Conservation (phyloP, 192 early-diverging fungal species). For the Geosiphon pyriformis region DNA sequence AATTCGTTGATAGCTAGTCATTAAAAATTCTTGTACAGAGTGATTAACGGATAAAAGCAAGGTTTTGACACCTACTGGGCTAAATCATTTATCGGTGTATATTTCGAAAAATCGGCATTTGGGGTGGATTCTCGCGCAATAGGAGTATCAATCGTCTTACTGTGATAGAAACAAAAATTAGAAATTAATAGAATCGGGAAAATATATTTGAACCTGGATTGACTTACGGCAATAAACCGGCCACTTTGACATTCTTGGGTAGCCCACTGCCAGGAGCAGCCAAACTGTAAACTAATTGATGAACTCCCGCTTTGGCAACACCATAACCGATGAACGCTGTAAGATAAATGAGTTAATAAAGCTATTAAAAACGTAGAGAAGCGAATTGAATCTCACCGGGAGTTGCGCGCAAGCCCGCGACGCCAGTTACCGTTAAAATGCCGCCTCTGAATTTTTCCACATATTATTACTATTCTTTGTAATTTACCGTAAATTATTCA, state of each 20-base stretch:
- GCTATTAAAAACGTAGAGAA: background rate
- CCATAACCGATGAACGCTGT: slow-evolving; percentile 80
- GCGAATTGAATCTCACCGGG: slow-evolving; percentile 13
- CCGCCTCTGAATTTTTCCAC: slow-evolving; percentile 45
- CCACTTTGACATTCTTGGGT: slow-evolving; percentile 57
- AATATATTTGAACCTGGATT: background rate
- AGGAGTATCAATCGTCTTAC: slow-evolving; percentile 82
- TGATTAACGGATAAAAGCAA: background rate
- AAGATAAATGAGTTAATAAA: background rate
- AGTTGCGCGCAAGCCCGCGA: slow-evolving; percentile 25
- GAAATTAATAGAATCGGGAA: background rate
- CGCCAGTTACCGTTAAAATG: slow-evolving; percentile 76
- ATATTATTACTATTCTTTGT: background rate
- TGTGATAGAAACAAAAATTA: slow-evolving; percentile 5
- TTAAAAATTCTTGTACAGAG: background rate
- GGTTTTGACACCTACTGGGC: slow-evolving; percentile 45
- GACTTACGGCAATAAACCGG: slow-evolving; percentile 61
- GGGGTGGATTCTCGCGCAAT: slow-evolving; percentile 86
- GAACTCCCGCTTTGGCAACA: slow-evolving; percentile 87
- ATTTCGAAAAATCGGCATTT: slow-evolving; percentile 71
- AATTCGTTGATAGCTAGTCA: background rate
- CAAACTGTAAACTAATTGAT: slow-evolving; percentile 78
- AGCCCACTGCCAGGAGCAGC: slow-evolving; percentile 70
- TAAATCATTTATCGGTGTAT: slow-evolving; percentile 77
- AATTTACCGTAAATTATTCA: background rate